Conservation (phyloP, 2,329 filamentous ascomycete genomes). For the Alternaria infectoria region DNA sequence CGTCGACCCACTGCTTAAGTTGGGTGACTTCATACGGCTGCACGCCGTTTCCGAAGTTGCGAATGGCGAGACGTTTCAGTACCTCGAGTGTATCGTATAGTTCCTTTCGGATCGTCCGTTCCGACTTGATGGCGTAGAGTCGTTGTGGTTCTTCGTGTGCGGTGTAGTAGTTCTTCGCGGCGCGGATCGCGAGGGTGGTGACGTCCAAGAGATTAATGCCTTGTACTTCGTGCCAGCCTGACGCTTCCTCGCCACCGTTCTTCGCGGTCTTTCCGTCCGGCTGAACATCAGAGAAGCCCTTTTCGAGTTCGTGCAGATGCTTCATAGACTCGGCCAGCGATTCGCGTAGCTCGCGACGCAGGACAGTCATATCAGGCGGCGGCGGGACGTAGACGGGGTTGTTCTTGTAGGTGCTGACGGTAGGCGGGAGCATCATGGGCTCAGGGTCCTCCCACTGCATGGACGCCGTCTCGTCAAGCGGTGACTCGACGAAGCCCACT, state of each 20-base stretch:
- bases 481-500: slow-evolving; percentile 58
- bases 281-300: slow-evolving; percentile 30
- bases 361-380: slow-evolving; percentile 79
- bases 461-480: slow-evolving; percentile 58
- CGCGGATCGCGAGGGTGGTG: slow-evolving; percentile 91
- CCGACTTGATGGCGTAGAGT: slow-evolving; percentile 84
- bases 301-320: slow-evolving; percentile 67
- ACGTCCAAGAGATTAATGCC: slow-evolving; percentile 92
- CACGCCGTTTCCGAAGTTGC: slow-evolving; percentile 84
- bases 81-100: slow-evolving; percentile 87
- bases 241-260: slow-evolving; percentile 48
- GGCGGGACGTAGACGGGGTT: slow-evolving; percentile 81
- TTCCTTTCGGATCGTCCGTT: slow-evolving; percentile 83
- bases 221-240: slow-evolving; percentile 84
- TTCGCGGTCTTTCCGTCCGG: slow-evolving; percentile 9
- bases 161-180: slow-evolving; percentile 96
- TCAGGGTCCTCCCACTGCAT: slow-evolving; percentile 66
- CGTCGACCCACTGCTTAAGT: slow-evolving; percentile 79
- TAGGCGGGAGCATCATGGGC: slow-evolving; percentile 88
- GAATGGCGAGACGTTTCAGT: slow-evolving; percentile 86
- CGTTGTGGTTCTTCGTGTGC: slow-evolving; percentile 86
- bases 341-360: slow-evolving; percentile 73
- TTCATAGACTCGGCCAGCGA: slow-evolving; percentile 73
- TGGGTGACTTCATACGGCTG: slow-evolving; percentile 76
- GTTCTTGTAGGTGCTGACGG: slow-evolving; percentile 92